Evolutionary conservation across 1,284 basidiomycete genomes (phyloP).

Genomic region (Ustilago shanxiensis): DNA sequence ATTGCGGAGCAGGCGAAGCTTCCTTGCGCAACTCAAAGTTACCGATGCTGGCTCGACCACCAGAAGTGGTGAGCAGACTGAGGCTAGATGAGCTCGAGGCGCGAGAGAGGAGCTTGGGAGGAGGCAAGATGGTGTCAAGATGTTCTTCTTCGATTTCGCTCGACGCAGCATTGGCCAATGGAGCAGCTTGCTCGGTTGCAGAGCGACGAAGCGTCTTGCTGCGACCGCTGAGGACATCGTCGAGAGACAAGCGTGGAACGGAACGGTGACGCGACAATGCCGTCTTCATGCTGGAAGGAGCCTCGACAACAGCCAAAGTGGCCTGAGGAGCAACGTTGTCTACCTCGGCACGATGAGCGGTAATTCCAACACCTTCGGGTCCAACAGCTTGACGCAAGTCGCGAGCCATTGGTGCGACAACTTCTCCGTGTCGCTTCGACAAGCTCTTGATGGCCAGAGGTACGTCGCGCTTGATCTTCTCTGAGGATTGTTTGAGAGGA

Average conservation of each 20-base stretch:
- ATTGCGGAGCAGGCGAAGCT: slow-evolving; percentile 13
- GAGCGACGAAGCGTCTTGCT: slow-evolving; percentile 38
- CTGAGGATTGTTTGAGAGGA: slow-evolving; percentile 17
- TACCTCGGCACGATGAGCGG: slow-evolving; percentile 18
- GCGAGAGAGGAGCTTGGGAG: slow-evolving; percentile 45
- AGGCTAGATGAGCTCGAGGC: slow-evolving; percentile 53
- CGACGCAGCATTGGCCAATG: slow-evolving; percentile 17
- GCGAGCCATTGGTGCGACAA: slow-evolving; percentile 11
- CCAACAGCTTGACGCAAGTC: slow-evolving; percentile 40
- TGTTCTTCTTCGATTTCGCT: slow-evolving; percentile 41
- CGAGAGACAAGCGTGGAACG: slow-evolving; percentile 41
- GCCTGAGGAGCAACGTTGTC: slow-evolving; percentile 8
- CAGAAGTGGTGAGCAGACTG: slow-evolving; percentile 51
- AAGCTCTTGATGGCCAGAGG: slow-evolving; percentile 13
- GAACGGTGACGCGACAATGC: slow-evolving; percentile 42
- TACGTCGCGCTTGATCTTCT: slow-evolving; percentile 31
- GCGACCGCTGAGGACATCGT: slow-evolving; percentile 44
- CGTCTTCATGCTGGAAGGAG: slow-evolving; percentile 15
- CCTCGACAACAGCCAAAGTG: neutral
- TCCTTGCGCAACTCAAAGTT: slow-evolving; percentile 20
- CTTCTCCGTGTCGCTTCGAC: slow-evolving; percentile 6
- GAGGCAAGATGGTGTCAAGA: slow-evolving; percentile 49
- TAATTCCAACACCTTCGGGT: slow-evolving; percentile 37
- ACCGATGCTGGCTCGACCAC: slow-evolving; percentile 56
- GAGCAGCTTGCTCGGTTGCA: slow-evolving; percentile 29